phyloP scores from a whole-genome alignment of 805 yeast species.

The Candida vaughaniae region DNA sequence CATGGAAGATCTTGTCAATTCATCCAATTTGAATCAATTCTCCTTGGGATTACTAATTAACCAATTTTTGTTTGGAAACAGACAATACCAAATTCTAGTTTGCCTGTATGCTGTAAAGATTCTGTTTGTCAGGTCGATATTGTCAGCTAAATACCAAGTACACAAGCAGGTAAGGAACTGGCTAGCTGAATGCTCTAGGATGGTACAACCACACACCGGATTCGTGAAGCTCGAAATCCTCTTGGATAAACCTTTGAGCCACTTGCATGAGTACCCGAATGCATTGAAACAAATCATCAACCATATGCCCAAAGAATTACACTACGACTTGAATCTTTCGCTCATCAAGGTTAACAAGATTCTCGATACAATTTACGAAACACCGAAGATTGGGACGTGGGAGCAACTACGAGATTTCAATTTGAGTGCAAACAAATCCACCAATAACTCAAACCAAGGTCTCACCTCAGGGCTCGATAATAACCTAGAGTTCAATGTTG shows the following conservation, averaged over 20 bases:
- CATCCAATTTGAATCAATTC: slow-evolving; percentile 6
- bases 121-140: slow-evolving; percentile 1
- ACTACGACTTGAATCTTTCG: slow-evolving; percentile 16
- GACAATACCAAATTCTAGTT: slow-evolving; percentile 2
- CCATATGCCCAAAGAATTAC: slow-evolving; percentile 7
- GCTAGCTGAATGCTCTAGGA: slow-evolving; percentile 3
- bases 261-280: slow-evolving; percentile 37
- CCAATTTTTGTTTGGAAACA: slow-evolving; percentile 5
- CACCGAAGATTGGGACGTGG: slow-evolving; percentile 14
- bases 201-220: background rate
- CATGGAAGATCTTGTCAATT: slow-evolving; percentile 11
- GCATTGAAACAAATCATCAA: slow-evolving; percentile 18
- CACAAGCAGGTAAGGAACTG: slow-evolving; percentile 5
- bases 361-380: slow-evolving; percentile 14
- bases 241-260: slow-evolving; percentile 44
- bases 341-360: slow-evolving; percentile 20
- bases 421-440: no score
- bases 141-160: slow-evolving; percentile 4
- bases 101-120: slow-evolving; percentile 4
- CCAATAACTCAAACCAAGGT: background rate
- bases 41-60: slow-evolving; percentile 4
- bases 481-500: slow-evolving; percentile 7
- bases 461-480: slow-evolving; percentile 2
- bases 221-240: slow-evolving; percentile 18
- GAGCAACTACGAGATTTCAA: slow-evolving; percentile 14